These are phyloP conservation scores for Kodamaea neixiangensis DNA, from an alignment of 805 yeast genomes.

Conservation along the genomic window DNA sequence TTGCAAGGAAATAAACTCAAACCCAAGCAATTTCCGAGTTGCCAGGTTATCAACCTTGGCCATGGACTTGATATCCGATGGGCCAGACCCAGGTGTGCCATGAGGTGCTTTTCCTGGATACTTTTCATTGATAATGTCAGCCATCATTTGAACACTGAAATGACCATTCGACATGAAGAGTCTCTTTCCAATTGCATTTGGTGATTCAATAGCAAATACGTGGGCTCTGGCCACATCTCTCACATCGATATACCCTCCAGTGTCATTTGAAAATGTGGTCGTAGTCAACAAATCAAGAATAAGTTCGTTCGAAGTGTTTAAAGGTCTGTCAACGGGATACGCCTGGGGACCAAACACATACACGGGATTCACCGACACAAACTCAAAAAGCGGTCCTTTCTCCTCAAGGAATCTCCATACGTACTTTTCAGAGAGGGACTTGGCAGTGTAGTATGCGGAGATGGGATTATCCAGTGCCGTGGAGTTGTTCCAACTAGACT, in stretches of 20 bases:
- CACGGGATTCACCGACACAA: slow-evolving; percentile 30
- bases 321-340: slow-evolving; percentile 12
- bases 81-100: slow-evolving; percentile 15
- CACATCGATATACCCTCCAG: slow-evolving; percentile 22
- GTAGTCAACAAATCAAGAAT: slow-evolving; percentile 14
- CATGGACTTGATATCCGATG: slow-evolving; percentile 27
- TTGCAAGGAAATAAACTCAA: slow-evolving; percentile 23
- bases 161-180: slow-evolving; percentile 35
- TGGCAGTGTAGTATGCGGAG: slow-evolving; percentile 43
- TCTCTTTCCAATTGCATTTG: slow-evolving; percentile 26
- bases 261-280: slow-evolving; percentile 20
- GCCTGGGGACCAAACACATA: slow-evolving; percentile 22
- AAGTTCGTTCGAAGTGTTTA: slow-evolving; percentile 31
- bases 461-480: slow-evolving; percentile 38
- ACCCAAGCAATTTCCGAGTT: slow-evolving; percentile 22
- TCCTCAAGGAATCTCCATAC: slow-evolving; percentile 23
- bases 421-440: slow-evolving; percentile 28
- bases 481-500: slow-evolving; percentile 39
- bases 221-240: slow-evolving; percentile 33
- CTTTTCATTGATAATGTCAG: slow-evolving; percentile 29
- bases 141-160: slow-evolving; percentile 31
- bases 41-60: slow-evolving; percentile 18
- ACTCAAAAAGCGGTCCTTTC: slow-evolving; percentile 11
- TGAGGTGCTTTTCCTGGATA: slow-evolving; percentile 25
- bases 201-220: slow-evolving; percentile 32